A percentile compares a stretch with the other conserved stretches of the same genome.
Evolutionary conservation across 1,284 basidiomycete genomes (phyloP).

Genomic region (Papiliotrema flavescens): DNA sequence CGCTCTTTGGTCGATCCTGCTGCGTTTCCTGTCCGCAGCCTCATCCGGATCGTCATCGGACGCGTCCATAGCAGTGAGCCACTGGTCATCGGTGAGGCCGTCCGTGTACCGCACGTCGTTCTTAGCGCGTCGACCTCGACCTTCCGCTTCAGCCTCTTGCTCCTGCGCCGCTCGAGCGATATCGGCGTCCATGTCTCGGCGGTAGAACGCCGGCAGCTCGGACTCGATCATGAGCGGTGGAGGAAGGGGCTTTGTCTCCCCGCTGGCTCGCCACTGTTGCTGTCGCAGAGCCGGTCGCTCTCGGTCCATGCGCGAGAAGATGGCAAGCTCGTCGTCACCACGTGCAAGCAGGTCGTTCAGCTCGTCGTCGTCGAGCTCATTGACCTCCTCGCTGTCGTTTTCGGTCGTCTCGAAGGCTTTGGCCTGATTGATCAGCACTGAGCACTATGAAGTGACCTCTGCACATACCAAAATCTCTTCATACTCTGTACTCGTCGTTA

Average conservation of each 20-base stretch:
- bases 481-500: slow-evolving; percentile 95
- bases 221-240: slow-evolving; percentile 77
- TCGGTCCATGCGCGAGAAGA: slow-evolving; percentile 82
- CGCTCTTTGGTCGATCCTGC: slow-evolving; percentile 28
- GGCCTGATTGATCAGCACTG: slow-evolving; percentile 58
- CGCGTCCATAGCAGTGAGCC: slow-evolving; percentile 82
- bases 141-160: slow-evolving; percentile 70
- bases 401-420: slow-evolving; percentile 57
- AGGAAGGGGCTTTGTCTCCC: slow-evolving; percentile 75
- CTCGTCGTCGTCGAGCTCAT: slow-evolving; percentile 96
- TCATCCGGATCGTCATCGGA: slow-evolving; percentile 72
- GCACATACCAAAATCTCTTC: slow-evolving; percentile 80
- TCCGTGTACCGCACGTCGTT: slow-evolving; percentile 90
- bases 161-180: slow-evolving; percentile 51
- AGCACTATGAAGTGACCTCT: background rate
- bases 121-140: slow-evolving; percentile 77
- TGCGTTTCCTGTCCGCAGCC: slow-evolving; percentile 38
- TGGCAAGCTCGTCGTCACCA: slow-evolving; percentile 68
- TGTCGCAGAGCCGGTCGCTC: slow-evolving; percentile 71
- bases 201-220: slow-evolving; percentile 91
- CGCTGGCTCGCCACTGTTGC: slow-evolving; percentile 68
- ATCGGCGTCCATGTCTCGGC: slow-evolving; percentile 54
- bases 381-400: slow-evolving; percentile 86
- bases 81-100: slow-evolving; percentile 90
- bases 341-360: slow-evolving; percentile 91